phyloP scores from a whole-genome alignment of 2,329 filamentous ascomycete genomes.

The Pseudopyricularia javanii region DNA sequence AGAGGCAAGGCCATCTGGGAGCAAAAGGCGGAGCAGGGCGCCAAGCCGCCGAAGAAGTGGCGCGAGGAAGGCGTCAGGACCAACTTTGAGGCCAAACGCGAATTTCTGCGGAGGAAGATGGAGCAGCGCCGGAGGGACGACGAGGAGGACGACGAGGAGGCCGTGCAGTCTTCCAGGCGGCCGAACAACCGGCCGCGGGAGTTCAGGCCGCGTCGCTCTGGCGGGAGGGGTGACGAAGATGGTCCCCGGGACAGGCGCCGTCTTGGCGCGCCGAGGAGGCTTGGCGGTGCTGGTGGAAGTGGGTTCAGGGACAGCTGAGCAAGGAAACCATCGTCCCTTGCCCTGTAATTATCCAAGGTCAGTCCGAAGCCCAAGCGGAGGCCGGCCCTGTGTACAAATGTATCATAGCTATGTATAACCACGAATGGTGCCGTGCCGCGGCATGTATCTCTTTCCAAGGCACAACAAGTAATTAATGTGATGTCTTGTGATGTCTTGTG shows the following conservation, averaged over 20 bases:
- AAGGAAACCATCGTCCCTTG: no score
- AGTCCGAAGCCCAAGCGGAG: no score
- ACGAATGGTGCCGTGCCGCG: no score
- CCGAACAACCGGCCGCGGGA: neutral
- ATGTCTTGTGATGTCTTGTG: no score
- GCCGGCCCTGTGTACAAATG: no score
- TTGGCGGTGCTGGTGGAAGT: neutral
- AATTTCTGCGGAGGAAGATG: neutral
- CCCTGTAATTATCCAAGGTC: no score
- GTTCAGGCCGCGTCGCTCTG: neutral
- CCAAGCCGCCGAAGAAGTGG: slow-evolving; percentile 50
- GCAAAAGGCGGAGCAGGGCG: slow-evolving; percentile 44
- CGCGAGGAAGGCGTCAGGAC: slow-evolving; percentile 31
- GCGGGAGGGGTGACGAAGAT: neutral
- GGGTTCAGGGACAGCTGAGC: neutral
- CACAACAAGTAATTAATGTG: no score
- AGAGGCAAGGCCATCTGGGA: slow-evolving; percentile 49
- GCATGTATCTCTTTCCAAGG: no score
- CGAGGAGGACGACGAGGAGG: neutral
- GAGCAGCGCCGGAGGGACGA: neutral
- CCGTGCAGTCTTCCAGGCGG: neutral
- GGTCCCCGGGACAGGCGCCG: neutral
- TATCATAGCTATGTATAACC: no score
- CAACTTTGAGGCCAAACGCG: neutral
- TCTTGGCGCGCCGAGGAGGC: neutral